Percentiles rank a stretch among this genome's conserved stretches.
phyloP scores from a whole-genome alignment of 805 yeast genomes.

The Lipomyces sp. region DNA sequence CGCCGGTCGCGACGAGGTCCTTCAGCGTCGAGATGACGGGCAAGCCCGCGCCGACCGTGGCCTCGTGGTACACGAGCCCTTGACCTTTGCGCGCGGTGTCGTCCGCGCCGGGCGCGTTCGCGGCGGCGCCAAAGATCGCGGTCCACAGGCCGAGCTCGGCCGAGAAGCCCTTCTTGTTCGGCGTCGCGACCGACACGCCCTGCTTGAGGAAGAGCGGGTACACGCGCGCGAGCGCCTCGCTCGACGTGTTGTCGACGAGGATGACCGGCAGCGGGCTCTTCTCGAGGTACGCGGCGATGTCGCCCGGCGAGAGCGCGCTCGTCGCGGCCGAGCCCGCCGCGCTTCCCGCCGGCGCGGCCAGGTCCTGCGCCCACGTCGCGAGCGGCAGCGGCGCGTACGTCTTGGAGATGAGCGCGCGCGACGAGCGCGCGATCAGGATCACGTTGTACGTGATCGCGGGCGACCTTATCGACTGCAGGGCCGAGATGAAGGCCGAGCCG shows the following conservation, averaged over 20 bases:
- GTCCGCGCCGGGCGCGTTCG: constrained; percentile 32
- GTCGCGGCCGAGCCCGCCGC: too few relatives aligned
- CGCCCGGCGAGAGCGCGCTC: constrained; percentile 52
- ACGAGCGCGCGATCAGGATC: constrained; percentile 72
- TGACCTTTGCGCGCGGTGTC: constrained; percentile 46
- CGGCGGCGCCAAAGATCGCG: constrained; percentile 57
- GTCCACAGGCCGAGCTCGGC: constrained; percentile 73
- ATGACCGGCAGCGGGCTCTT: constrained; percentile 72
- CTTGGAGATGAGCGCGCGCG: constrained; percentile 61
- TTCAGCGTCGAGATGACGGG: constrained; percentile 87
- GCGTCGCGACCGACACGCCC: constrained; percentile 94
- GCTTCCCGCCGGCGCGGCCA: constrained; percentile 47
- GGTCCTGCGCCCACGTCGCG: constrained; percentile 52
- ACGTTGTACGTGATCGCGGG: constrained; percentile 68
- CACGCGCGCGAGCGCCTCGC: constrained; percentile 66
- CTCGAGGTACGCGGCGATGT: constrained; percentile 59
- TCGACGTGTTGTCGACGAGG: constrained; percentile 91
- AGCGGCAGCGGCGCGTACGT: constrained; percentile 73
- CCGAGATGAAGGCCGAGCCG: constrained; percentile 80
- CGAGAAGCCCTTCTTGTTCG: constrained; percentile 96
- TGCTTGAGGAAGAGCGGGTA: constrained; percentile 70
- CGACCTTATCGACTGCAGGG: constrained; percentile 43
- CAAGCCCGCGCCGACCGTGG: constrained; percentile 97
- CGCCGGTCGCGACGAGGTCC: constrained; percentile 90
- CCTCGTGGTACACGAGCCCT: constrained; percentile 94